Conservation (phyloP, 768 basidiomycete genomes). For the Xerocomellus dryophilus region DNA sequence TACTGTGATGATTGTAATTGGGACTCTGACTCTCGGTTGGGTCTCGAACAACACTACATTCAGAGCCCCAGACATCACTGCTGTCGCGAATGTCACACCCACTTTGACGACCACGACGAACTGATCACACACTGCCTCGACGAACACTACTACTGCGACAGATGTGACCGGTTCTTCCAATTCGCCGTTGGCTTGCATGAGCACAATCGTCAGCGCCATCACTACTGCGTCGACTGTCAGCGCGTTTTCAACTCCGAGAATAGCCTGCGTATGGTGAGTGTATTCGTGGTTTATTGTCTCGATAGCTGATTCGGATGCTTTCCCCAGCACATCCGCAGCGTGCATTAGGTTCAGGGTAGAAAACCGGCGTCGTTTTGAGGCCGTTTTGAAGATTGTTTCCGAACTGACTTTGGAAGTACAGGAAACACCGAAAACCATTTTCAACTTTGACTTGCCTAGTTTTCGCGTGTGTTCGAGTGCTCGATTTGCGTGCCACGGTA, state of each 20-base stretch:
- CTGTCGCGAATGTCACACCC: constrained; percentile 50
- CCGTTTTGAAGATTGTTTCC: too few species aligned
- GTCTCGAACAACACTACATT: constrained; percentile 50
- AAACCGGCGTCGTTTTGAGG: too few species aligned
- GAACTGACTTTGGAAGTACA: too few species aligned
- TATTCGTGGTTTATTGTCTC: neutral
- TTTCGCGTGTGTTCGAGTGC: too few species aligned
- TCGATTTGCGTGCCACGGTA: too few species aligned
- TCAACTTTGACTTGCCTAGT: too few species aligned
- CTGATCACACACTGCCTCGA: constrained; percentile 42
- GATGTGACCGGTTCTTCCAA: constrained; percentile 43
- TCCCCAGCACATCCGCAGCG: constrained; percentile 50
- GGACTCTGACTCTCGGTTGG: constrained; percentile 42
- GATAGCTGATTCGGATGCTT: neutral
- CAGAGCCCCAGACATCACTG: constrained; percentile 49
- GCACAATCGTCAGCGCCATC: constrained; percentile 44
- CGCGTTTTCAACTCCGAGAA: constrained; percentile 38
- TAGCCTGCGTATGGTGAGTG: constrained; percentile 17
- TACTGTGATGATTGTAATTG: constrained; percentile 43
- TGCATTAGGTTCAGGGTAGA: constrained; percentile 31
- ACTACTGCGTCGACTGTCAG: constrained; percentile 46
- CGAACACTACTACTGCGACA: constrained; percentile 43
- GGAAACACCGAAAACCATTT: too few species aligned
- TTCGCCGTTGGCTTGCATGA: constrained; percentile 40
- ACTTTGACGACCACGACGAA: constrained; percentile 35